Evolutionary conservation across 1,139 yeast species (phyloP).

Genomic region (Eremothecium sinecaudum): DNA sequence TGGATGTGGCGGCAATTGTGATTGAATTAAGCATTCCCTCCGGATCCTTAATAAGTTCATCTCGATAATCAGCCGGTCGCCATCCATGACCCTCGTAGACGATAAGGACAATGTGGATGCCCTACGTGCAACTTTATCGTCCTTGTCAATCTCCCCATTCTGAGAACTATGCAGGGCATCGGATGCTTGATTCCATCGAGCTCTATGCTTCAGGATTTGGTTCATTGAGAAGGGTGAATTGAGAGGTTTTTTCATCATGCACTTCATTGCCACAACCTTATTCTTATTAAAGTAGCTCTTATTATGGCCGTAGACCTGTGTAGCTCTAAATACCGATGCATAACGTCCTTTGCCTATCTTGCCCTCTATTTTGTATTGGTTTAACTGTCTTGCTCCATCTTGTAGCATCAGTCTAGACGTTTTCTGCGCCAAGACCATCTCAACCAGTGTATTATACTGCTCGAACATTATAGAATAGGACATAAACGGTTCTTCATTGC

Average conservation of each 20-base stretch:
- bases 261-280: conserved; percentile 23
- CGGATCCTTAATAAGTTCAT: conserved; percentile 27
- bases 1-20: conserved; percentile 10
- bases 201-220: conserved; percentile 25
- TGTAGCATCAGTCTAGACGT: background rate
- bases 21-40: conserved; percentile 27
- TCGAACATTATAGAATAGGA: conserved; percentile 2
- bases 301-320: background rate
- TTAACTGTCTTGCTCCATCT: conserved; percentile 6
- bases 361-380: conserved; percentile 18
- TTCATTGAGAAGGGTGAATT: conserved; percentile 27
- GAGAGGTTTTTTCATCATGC: conserved; percentile 22
- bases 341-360: conserved; percentile 36
- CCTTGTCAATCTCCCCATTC: background rate
- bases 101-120: conserved; percentile 1
- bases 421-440: conserved; percentile 2
- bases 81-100: conserved; percentile 2
- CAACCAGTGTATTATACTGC: conserved; percentile 4
- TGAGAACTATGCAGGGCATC: background rate
- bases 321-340: conserved; percentile 35
- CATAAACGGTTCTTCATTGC: background rate
- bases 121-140: conserved; percentile 1
- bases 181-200: conserved; percentile 17
- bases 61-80: conserved; percentile 22
- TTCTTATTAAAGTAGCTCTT: conserved; percentile 4